Evolutionary conservation across 2,329 filamentous ascomycete genomes (phyloP), one percentile per base, ranked within the genome.

Genomic region (Fusarium foetens): DNA sequence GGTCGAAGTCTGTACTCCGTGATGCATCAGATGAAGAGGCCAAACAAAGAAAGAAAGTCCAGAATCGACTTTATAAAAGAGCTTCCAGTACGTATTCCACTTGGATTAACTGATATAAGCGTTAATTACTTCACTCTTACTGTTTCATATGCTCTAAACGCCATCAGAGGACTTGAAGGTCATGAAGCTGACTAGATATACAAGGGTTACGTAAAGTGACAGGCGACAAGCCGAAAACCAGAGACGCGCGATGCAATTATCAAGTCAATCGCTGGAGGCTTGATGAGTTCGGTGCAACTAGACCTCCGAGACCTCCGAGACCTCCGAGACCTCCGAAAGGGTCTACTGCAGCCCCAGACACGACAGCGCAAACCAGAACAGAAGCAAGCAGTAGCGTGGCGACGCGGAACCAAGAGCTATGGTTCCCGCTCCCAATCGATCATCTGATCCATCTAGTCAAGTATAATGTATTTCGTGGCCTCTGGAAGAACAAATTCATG

Each of bases 311-410:
- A 1, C 16, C 1, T 39, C 17, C 8, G 4, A 6, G 6, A 12
- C 0, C 33, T 6, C 2, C 5, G 5, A 11, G 12, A 1, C 16
- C 1, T 39, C 17, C 9, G 4, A 21, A 21, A 8, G 3, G 9
- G 13, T 13, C 35, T 17, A 0, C 3, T 16, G 2, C 5, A 6
- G 0, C 13, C 8, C 6, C 2, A 8, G 5, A 7, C 1, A 46
- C 0, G 17, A 17, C 12, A 25, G 0, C 8, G 8, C 13, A 16
- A 3, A 17, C 2, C 3, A 13, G 2, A 4, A n/a, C 9, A 25
- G 31, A 38, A 25, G 21, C n/a, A 39, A 23, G n/a, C 21, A 21
- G 5, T 4, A 19, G 6, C 11, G 1, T 25, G 2, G 6, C 17
- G 1, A 31, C 7, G 3, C 8, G 2, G 9, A 16, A 23, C 17